phyloP scores from a whole-genome alignment of 2,329 filamentous ascomycete species.

The Botrytis byssoidea region DNA sequence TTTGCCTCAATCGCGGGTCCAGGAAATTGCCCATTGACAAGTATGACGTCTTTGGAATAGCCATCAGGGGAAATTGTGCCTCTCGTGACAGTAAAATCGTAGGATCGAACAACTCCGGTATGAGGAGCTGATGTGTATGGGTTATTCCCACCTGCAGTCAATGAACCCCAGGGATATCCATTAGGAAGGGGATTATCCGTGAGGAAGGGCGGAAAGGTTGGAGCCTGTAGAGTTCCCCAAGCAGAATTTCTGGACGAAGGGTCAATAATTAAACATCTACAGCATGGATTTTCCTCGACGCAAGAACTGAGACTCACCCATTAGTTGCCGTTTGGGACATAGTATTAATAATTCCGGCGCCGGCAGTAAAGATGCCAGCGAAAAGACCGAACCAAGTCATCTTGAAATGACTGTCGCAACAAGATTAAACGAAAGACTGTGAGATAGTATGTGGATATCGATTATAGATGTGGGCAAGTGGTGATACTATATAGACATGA shows the following conservation, averaged over 20 bases:
- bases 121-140: conserved; percentile 41
- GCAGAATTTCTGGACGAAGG: conserved; percentile 19
- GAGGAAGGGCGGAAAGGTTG: conserved; percentile 44
- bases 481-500: background rate
- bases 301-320: background rate
- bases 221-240: conserved; percentile 38
- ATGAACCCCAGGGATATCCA: conserved; percentile 53
- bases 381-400: background rate
- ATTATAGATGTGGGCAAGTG: background rate
- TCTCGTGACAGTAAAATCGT: conserved; percentile 38
- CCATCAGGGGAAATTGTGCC: conserved; percentile 43
- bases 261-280: background rate
- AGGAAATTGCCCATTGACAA: conserved; percentile 42
- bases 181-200: conserved; percentile 50
- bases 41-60: conserved; percentile 52
- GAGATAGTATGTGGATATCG: background rate
- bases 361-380: background rate
- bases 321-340: background rate
- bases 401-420: background rate
- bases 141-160: conserved; percentile 42
- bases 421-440: background rate
- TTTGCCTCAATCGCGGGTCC: conserved; percentile 42
- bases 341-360: background rate
- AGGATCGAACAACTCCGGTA: conserved; percentile 43
- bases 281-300: background rate